A percentile compares a stretch with the other conserved stretches of the same genome.
Conservation (phyloP, 140 eudicot species). For the Cichorium intybus region DNA sequence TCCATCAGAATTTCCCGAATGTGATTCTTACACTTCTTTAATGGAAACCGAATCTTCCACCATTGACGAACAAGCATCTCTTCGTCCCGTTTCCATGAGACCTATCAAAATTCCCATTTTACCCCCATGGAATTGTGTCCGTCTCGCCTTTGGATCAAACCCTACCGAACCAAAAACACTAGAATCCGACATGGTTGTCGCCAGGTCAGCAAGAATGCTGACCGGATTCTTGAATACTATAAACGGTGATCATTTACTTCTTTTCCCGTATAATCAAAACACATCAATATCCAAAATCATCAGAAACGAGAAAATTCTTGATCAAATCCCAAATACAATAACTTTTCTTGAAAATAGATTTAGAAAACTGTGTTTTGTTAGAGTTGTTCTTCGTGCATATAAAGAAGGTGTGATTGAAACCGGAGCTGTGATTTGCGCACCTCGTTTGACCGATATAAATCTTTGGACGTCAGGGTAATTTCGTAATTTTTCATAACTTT, state of each 20-base stretch:
- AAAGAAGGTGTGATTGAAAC: conserved; percentile 87
- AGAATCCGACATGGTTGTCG: conserved; percentile 34
- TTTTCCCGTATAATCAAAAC: conserved; percentile 39
- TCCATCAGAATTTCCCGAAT: conserved; percentile 89
- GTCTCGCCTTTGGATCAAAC: conserved; percentile 15
- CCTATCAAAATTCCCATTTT: conserved; percentile 51
- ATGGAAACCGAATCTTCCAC: conserved; percentile 53
- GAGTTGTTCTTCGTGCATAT: conserved; percentile 67
- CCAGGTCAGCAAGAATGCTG: conserved; percentile 61
- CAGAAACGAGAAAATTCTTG: conserved; percentile 44
- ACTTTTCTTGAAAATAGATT: conserved; percentile 9
- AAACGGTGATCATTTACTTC: conserved; percentile 38
- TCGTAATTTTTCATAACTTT: background rate
- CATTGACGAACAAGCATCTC: conserved; percentile 33
- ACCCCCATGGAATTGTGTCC: conserved; percentile 79
- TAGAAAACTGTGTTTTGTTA: conserved; percentile 50
- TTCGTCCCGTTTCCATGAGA: conserved; percentile 55
- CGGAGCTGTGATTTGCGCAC: conserved; percentile 92
- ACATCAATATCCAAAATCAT: conserved; percentile 34
- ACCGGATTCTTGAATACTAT: conserved; percentile 33
- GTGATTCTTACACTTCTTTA: conserved; percentile 50
- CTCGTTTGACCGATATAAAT: conserved; percentile 52
- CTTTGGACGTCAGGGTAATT: conserved; percentile 58
- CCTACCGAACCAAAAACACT: conserved; percentile 12
- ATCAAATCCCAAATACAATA: conserved; percentile 19